Conservation (phyloP, 306 rosid genomes). For the Rubus idaeus region DNA sequence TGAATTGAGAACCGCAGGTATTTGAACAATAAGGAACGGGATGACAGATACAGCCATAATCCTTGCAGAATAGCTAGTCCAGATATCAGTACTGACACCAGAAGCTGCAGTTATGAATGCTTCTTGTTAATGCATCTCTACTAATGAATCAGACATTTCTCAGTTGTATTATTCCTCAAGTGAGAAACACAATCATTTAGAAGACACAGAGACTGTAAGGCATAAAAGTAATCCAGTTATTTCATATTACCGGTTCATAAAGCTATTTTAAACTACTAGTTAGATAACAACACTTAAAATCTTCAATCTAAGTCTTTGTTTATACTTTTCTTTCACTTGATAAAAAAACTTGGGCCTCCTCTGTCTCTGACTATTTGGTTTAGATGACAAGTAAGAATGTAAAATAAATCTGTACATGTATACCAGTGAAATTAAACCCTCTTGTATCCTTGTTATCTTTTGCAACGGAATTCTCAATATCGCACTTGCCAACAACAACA, state of each 20-base stretch:
- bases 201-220: not conserved
- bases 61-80: constrained; percentile 89
- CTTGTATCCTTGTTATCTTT: constrained; percentile 37
- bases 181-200: not conserved
- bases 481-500: constrained; percentile 61
- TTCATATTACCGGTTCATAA: not conserved
- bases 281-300: no score
- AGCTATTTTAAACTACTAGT: not conserved
- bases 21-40: constrained; percentile 79
- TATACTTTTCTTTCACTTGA: no score
- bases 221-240: no score
- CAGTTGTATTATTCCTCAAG: not conserved
- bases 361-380: not conserved
- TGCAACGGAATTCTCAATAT: constrained; percentile 37
- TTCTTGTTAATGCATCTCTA: constrained; percentile 13
- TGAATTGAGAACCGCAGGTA: constrained; percentile 68
- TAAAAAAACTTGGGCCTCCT: no score
- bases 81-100: constrained; percentile 95
- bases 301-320: no score
- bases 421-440: constrained; percentile 52
- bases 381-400: not conserved
- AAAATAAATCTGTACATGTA: not conserved
- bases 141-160: constrained; percentile 10
- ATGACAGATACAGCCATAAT: constrained; percentile 76
- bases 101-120: constrained; percentile 60